Conservation (phyloP, 345 rosid species). For the Hirschfeldia incana region DNA sequence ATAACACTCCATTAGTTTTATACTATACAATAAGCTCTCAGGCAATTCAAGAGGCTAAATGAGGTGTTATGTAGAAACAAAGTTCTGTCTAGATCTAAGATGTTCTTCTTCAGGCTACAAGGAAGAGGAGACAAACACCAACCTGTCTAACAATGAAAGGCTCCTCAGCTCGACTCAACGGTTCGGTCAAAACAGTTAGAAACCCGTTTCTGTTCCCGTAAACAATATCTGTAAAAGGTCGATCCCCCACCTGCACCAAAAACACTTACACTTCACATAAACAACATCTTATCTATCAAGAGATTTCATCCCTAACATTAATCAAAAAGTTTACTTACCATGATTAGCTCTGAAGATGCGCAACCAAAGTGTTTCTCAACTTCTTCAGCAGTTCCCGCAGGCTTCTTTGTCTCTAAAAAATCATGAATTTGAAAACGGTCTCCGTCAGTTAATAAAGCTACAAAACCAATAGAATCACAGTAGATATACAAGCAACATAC, state of each 20-base stretch:
- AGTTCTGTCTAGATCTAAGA: not conserved
- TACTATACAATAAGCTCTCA: not conserved
- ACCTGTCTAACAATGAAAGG: constrained; percentile 97
- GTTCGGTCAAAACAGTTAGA: constrained; percentile 76
- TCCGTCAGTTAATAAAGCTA: not conserved
- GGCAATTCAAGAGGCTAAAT: not conserved
- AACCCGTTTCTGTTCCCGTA: constrained; percentile 86
- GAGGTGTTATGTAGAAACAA: constrained; percentile 2
- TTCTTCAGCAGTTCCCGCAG: constrained; percentile 93
- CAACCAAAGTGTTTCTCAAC: constrained; percentile 94
- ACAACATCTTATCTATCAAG: not conserved
- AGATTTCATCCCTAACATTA: constrained; percentile 3
- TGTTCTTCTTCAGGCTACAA: not conserved
- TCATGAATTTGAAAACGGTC: not conserved
- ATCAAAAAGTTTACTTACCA: constrained; percentile 60
- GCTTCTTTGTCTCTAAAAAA: constrained; percentile 75
- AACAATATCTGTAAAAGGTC: constrained; percentile 91
- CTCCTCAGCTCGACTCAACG: constrained; percentile 76
- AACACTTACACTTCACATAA: constrained; percentile 21
- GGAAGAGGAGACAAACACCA: constrained; percentile 6
- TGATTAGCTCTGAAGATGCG: constrained; percentile 70
- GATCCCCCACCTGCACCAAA: constrained; percentile 81
- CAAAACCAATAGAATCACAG: not conserved
- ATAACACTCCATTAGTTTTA: not conserved
- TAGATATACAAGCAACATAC: constrained; percentile 48